Conservation (phyloP, 805 yeast genomes). For the Lipomyces anomalus region DNA sequence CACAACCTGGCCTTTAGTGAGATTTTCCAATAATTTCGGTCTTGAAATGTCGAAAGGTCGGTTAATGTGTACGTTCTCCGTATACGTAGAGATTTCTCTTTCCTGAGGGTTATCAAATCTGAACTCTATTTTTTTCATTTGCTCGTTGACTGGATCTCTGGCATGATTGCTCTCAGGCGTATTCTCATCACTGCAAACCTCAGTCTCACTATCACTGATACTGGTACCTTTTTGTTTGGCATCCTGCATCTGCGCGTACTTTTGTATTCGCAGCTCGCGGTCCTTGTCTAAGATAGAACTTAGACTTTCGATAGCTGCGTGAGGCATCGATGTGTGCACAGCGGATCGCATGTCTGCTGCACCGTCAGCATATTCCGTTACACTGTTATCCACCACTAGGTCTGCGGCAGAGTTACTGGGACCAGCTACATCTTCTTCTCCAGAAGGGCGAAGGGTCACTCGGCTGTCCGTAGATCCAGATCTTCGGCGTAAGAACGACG, state of each 20-base stretch:
- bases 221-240: not conserved
- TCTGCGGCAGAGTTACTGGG: too few relatives aligned
- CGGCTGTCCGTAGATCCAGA: slow-evolving; percentile 20
- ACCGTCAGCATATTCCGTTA: not conserved
- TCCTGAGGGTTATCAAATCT: not conserved
- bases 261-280: not conserved
- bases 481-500: too few relatives aligned
- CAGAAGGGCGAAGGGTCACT: too few relatives aligned
- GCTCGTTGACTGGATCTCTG: not conserved
- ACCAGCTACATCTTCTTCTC: too few relatives aligned
- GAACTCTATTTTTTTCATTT: not conserved
- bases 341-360: not conserved
- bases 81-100: not conserved
- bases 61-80: not conserved
- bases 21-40: slow-evolving; percentile 22
- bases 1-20: slow-evolving; percentile 52
- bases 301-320: slow-evolving; percentile 13
- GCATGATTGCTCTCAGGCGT: not conserved
- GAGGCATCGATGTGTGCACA: slow-evolving; percentile 10
- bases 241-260: too few relatives aligned
- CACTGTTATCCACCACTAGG: too few relatives aligned
- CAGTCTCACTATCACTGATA: not conserved
- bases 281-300: slow-evolving; percentile 14
- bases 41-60: too few relatives aligned
- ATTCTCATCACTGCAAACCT: not conserved